Base-by-base conservation (phyloP, 2,329 filamentous ascomycete species). In the Xylariaceae sp. region DNA sequence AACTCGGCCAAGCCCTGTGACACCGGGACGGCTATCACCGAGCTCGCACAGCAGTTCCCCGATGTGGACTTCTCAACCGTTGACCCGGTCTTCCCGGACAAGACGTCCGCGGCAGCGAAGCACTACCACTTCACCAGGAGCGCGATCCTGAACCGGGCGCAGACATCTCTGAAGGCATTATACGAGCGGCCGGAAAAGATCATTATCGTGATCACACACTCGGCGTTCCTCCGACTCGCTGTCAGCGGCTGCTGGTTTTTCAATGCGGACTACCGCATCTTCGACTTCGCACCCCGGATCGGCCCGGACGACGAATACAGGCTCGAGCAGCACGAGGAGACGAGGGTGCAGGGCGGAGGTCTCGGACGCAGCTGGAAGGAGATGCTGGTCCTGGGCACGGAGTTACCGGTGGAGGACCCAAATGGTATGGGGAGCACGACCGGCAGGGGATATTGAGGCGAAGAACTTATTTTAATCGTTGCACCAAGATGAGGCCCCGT, bases 221-320 rank as follows among this genome's bases (percentile, higher is more conserved):
- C 86, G 1, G 84, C 80, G 0, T 89, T 89, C 67, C 64, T 89
- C 59, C 74, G 85, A n/a, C 69, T 76, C 2, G 83, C 79, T 7
- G 79, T 89, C 7, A 79, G 77, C 7, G 81, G 84, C 1, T 75
- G 74, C 61, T 81, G 75, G 74, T 85, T 77, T 64, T 81, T 80
- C 67, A 89, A 89, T 59, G 82, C 81, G 10, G 86, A 89, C 64
- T 89, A 85, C 69, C 79, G 86, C 12, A 74, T 88, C 26, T 89
- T 88, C 64, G 78, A 83, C 18, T 84, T 85, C 26, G 64, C 56
- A 18, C 58, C 62, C 12, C 53, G 48, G 48, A 44, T 42, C 7
- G 44, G 56, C 2, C 60, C 71, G 2, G 71, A 71, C 4, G 71
- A 68, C 2, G 54, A 63, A 10, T 70, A 68, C 48, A 65, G 60